A percentile compares a stretch with the other conserved stretches of the same genome.
phyloP scores from a whole-genome alignment of 2,329 filamentous ascomycete species.

The Fusarium succisae region DNA sequence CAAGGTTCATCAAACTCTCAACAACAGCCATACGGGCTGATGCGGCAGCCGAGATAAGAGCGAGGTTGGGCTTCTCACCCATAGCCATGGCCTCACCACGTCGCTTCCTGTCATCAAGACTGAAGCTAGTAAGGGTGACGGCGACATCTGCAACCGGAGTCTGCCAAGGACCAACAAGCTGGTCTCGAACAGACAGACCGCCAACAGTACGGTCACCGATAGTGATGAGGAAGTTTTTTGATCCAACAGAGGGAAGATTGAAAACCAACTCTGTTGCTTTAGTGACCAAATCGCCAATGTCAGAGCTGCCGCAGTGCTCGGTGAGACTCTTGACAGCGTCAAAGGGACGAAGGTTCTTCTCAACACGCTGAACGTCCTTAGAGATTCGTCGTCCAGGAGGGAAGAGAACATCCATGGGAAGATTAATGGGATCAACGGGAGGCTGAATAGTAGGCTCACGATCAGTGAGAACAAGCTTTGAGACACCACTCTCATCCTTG shows the following conservation, averaged over 20 bases:
- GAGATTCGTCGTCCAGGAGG: slow-evolving; percentile 64
- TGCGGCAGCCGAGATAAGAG: slow-evolving; percentile 87
- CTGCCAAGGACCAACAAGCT: slow-evolving; percentile 98
- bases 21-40: slow-evolving; percentile 97
- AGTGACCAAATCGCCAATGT: slow-evolving; percentile 43
- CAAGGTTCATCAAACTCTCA: slow-evolving; percentile 92
- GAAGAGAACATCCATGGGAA: slow-evolving; percentile 89
- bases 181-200: slow-evolving; percentile 86
- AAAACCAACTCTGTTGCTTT: slow-evolving; percentile 84
- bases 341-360: slow-evolving; percentile 73
- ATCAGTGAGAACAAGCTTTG: slow-evolving; percentile 83
- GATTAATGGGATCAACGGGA: slow-evolving; percentile 75
- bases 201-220: slow-evolving; percentile 94
- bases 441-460: slow-evolving; percentile 79
- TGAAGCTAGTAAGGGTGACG: slow-evolving; percentile 86
- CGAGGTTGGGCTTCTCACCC: slow-evolving; percentile 90
- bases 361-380: slow-evolving; percentile 40
- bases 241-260: slow-evolving; percentile 88
- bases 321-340: slow-evolving; percentile 73
- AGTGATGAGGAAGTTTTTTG: slow-evolving; percentile 96
- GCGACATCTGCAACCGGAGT: slow-evolving; percentile 93
- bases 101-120: slow-evolving; percentile 69
- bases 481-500: slow-evolving; percentile 68
- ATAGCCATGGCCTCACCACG: slow-evolving; percentile 98
- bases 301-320: slow-evolving; percentile 66